Conservation (phyloP, 345 rosid species). For the Chamaenerion angustifolium region DNA sequence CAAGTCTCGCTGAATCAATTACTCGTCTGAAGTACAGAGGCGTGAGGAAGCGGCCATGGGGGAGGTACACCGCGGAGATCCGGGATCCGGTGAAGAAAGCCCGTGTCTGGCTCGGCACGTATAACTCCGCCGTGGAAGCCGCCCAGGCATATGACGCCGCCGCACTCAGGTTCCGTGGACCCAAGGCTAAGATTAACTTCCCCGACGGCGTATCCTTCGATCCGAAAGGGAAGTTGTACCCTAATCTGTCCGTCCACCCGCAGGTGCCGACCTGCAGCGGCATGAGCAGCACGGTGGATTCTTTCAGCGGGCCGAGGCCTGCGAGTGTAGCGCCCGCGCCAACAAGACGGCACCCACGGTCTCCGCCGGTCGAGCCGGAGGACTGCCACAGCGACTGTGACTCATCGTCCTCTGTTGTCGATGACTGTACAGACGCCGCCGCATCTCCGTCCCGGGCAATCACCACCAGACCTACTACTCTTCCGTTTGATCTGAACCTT, state of each 20-base stretch:
- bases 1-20: conserved; percentile 2
- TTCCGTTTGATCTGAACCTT: conserved; percentile 78
- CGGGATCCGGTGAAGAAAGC: conserved; percentile 80
- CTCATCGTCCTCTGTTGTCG: conserved; percentile 72
- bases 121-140: conserved; percentile 82
- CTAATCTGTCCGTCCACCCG: conserved; percentile 13
- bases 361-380: conserved; percentile 57
- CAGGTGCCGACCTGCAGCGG: conserved; percentile 72
- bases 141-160: conserved; percentile 88
- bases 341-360: conserved; percentile 34
- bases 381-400: conserved; percentile 92
- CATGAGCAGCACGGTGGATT: conserved; percentile 94
- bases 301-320: conserved; percentile 75
- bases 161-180: conserved; percentile 67
- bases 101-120: conserved; percentile 90
- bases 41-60: conserved; percentile 85
- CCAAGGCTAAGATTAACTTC: conserved; percentile 85
- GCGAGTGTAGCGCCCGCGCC: conserved; percentile 10
- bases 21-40: conserved; percentile 55
- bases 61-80: conserved; percentile 88
- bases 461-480: conserved; percentile 10
- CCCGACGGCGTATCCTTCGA: conserved; percentile 17
- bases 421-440: conserved; percentile 32
- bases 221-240: conserved; percentile 8
- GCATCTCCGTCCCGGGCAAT: conserved; percentile 29